Conservation (phyloP, 2,329 filamentous ascomycete genomes). For the Colletotrichum sp. region DNA sequence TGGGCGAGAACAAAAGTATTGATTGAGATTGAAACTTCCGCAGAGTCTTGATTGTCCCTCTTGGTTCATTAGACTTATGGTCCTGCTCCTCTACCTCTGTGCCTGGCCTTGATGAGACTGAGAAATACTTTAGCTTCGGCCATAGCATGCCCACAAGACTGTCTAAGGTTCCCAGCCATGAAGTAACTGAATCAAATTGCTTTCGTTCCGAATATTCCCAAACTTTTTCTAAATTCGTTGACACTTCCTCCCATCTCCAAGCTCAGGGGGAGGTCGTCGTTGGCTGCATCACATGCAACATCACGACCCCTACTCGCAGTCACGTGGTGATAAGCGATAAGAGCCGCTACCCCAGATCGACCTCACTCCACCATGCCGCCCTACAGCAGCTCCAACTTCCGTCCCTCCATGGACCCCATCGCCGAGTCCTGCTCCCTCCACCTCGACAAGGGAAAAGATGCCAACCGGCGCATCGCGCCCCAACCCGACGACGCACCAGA, state of each 20-base stretch:
- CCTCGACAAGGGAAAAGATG: slow-evolving; percentile 5
- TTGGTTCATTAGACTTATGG: accelerated
- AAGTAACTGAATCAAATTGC: too few species aligned
- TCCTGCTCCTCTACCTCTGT: background rate
- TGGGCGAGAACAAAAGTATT: background rate
- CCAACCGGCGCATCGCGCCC: background rate
- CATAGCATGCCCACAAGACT: background rate
- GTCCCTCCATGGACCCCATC: slow-evolving; percentile 7
- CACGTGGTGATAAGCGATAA: slow-evolving; percentile 23
- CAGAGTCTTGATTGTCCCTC: accelerated
- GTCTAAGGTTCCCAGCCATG: too few species aligned
- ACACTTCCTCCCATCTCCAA: background rate
- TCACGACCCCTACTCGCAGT: background rate
- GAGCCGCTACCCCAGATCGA: background rate
- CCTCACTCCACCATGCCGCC: slow-evolving; percentile 16
- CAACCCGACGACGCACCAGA: background rate
- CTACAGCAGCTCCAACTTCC: slow-evolving; percentile 5
- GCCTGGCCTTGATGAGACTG: background rate
- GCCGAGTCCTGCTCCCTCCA: background rate
- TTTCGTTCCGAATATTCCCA: background rate
- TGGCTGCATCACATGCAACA: slow-evolving; percentile 11
- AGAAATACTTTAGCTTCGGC: background rate
- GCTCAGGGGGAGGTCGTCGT: background rate
- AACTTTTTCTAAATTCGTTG: accelerated
- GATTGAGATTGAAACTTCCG: background rate